Evolutionary conservation across 139 green algal genomes (phyloP), one percentile per base, ranked within the genome.

Genomic region (Chlorella sp.): DNA sequence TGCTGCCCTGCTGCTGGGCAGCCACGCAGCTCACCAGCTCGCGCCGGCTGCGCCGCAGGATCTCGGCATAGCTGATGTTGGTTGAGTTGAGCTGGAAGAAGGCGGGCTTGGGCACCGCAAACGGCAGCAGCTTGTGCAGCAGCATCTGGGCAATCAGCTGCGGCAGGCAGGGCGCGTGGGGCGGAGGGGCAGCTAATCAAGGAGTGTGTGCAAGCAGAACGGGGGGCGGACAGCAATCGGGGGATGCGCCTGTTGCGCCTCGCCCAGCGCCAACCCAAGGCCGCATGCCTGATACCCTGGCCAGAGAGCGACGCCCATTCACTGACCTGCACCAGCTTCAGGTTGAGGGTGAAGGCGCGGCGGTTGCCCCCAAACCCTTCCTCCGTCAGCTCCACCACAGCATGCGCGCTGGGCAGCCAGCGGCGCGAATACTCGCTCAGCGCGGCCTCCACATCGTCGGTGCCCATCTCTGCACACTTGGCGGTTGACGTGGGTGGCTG

Each of bases 391-490:
- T 84, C 78, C 16, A 32, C 78, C 78, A 75, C 63, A 3, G 78
- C 78, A 6, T n/a, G 63, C n/a, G 78, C 78, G n/a, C 74, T 84
- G 63, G 78, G 78, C 63, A 84, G 78, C 78, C 78, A 84, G 78
- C 78, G 64, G n/a, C 64, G 78, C 28, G 78, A 76, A 28, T 84
- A 84, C 63, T 84, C 78, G 17, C 64, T 41, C 0, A 34, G 28
- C 18, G 44, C 78, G 5, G 41, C 64, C n/a, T 84, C 63, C 18
- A 84, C 26, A 41, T 84, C 64, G 2, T 3, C 36, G 7, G 38
- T n/a, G 26, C 76, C 76, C 57, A 73, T 26, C 76, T 83, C 76
- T 83, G 76, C 38, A 30, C 38, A 18, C n/a, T n/a, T n/a, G n/a
- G n/a, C n/a, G n/a, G n/a, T n/a, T n/a, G n/a, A n/a, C n/a, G n/a